Evolutionary conservation across 768 basidiomycete species (phyloP), one percentile per base, ranked within the genome.

Genomic region (Harrya chromipes): DNA sequence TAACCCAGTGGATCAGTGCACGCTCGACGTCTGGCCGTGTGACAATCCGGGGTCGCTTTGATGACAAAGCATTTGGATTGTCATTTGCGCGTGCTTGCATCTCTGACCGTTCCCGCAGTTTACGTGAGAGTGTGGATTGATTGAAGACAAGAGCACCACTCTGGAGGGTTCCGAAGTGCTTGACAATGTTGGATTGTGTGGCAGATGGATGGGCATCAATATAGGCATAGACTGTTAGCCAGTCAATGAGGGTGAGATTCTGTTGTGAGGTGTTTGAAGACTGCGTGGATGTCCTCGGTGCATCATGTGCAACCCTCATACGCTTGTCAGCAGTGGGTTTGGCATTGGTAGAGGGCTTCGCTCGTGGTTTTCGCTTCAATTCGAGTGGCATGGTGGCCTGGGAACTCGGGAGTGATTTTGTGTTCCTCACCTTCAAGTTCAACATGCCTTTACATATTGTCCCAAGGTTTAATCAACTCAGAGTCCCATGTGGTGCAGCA

Each of bases 1-100:
- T 43, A 4, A 67, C 46, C 72, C 72, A 74, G 1, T 69, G 47
- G 8, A 55, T 20, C 1, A 74, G 57, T 0, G 67, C 68, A 5
- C 27, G 17, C 27, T 72, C 71, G 4, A 73, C 67, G 47, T 71
- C 71, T 6, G 69, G 72, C 7, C 52, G 19, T 21, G 66, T 71
- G 3, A 72, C 70, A 43, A 70, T 49, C 8, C 56, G 59, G 16
- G 58, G 55, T 0, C 59, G 47, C 50, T 73, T 72, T 29, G 51
- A 49, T 0, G 64, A 69, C 12, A 70, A 46, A 5, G 63, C 64
- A 47, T 49, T 62, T 9, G 65, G 65, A 33, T 61, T 53, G 3
- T 34, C 21, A n/a, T 45, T 21, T 6, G 49, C 46, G 19, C 42
- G 47, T 0, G 19, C 48, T 29, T 64, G 34, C 19, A 62, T 23